phyloP scores from a whole-genome alignment of 805 yeast species.

The Wickerhamiella lipophila region DNA sequence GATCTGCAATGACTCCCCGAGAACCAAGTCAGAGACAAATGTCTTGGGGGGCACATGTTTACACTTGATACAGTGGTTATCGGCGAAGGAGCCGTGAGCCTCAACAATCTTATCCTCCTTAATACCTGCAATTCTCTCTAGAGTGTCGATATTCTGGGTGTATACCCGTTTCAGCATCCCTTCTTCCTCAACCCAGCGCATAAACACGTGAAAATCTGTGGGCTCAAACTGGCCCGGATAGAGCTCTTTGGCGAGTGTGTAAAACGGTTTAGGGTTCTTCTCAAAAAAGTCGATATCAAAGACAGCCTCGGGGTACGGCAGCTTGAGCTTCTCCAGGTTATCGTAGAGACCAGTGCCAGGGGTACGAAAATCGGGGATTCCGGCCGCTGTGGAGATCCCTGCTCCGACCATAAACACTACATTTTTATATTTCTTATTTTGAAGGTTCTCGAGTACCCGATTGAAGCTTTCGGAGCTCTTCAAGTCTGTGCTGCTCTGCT shows the following conservation, averaged over 20 bases:
- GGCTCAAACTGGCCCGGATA: constrained; percentile 84
- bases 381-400: constrained; percentile 85
- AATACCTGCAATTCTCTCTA: constrained; percentile 78
- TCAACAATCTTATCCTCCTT: constrained; percentile 53
- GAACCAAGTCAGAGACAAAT: constrained; percentile 8
- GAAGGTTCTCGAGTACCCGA: constrained; percentile 1
- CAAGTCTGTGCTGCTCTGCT: constrained; percentile 15
- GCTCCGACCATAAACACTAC: constrained; percentile 53
- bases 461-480: constrained; percentile 8
- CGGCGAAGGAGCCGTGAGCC: constrained; percentile 92
- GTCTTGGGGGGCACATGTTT: constrained; percentile 7
- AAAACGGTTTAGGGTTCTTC: constrained; percentile 71
- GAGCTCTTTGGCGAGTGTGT: constrained; percentile 67
- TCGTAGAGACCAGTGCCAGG: constrained; percentile 74
- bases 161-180: constrained; percentile 54
- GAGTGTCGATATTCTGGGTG: constrained; percentile 87
- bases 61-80: constrained; percentile 75
- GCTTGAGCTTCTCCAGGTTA: constrained; percentile 50
- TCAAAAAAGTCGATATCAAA: constrained; percentile 77
- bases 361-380: constrained; percentile 89
- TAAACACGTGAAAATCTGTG: constrained; percentile 64
- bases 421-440: constrained; percentile 3
- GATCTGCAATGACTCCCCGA: not conserved
- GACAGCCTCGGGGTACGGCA: constrained; percentile 93
- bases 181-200: constrained; percentile 54